Percentiles rank a stretch among this genome's conserved stretches.
Evolutionary conservation across 176 grass and related monocot species (phyloP).

Genomic region (Poa pratensis): DNA sequence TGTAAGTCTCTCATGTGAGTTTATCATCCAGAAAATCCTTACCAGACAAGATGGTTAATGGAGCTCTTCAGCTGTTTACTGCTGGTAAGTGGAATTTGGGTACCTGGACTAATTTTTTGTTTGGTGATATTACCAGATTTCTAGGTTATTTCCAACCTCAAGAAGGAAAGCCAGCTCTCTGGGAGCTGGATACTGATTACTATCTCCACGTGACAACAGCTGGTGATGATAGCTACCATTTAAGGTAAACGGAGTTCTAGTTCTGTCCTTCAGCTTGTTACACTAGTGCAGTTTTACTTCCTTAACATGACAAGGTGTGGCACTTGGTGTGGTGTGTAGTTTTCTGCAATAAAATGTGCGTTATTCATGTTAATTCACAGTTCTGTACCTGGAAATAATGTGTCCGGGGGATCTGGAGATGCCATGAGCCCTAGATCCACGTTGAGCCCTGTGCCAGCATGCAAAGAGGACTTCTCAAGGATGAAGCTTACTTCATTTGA

Average conservation of each 20-base stretch:
- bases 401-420: conserved; percentile 38
- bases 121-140: conserved; percentile 72
- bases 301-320: conserved; percentile 17
- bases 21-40: conserved; percentile 32
- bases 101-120: conserved; percentile 35
- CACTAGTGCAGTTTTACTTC: background rate
- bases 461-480: conserved; percentile 77
- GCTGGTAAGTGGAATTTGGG: conserved; percentile 22
- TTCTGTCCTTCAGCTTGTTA: conserved; percentile 29
- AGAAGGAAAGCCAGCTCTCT: conserved; percentile 95
- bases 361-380: conserved; percentile 46
- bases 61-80: conserved; percentile 43
- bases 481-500: conserved; percentile 92
- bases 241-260: conserved; percentile 51
- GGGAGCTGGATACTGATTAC: conserved; percentile 98
- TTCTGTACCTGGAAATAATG: conserved; percentile 44
- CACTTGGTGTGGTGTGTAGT: conserved; percentile 3
- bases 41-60: background rate
- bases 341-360: conserved; percentile 8
- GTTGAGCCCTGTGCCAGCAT: conserved; percentile 70
- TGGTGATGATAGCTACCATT: conserved; percentile 69
- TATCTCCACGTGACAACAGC: conserved; percentile 91
- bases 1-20: conserved; percentile 59
- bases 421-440: conserved; percentile 40
- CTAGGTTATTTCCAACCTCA: conserved; percentile 94